Evolutionary conservation across 2,329 filamentous ascomycete species (phyloP).

Genomic region (Hirsutella minnesotensis): DNA sequence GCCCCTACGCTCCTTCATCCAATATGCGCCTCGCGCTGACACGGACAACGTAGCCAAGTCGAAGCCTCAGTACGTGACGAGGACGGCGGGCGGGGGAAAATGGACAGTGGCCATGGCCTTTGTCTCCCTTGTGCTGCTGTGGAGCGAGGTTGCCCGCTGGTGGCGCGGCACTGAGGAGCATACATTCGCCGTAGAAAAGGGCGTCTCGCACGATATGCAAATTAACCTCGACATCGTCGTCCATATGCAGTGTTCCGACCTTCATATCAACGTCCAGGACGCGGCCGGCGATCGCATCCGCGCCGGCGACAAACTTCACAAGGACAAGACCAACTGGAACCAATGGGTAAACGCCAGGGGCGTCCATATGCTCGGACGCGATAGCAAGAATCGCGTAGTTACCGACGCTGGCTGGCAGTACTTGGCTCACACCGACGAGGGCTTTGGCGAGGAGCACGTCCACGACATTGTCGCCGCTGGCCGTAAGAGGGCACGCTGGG

Average conservation of each 20-base stretch:
- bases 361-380: slow-evolving; percentile 46
- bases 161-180: slow-evolving; percentile 76
- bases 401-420: slow-evolving; percentile 46
- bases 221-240: slow-evolving; percentile 94
- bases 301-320: slow-evolving; percentile 60
- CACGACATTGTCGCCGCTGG: slow-evolving; percentile 76
- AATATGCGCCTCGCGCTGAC: neutral
- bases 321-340: slow-evolving; percentile 68
- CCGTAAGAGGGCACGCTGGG: slow-evolving; percentile 51
- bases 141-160: slow-evolving; percentile 72
- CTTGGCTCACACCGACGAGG: slow-evolving; percentile 43
- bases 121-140: slow-evolving; percentile 63
- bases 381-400: slow-evolving; percentile 40
- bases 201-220: slow-evolving; percentile 75
- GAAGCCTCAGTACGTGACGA: slow-evolving; percentile 82
- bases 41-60: slow-evolving; percentile 60
- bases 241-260: slow-evolving; percentile 71
- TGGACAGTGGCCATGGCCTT: slow-evolving; percentile 79
- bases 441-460: slow-evolving; percentile 70
- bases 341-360: slow-evolving; percentile 69
- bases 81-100: slow-evolving; percentile 77
- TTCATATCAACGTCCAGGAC: slow-evolving; percentile 97
- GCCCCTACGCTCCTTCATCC: neutral
- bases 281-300: slow-evolving; percentile 85
- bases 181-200: slow-evolving; percentile 88